These are phyloP conservation scores for Rhizopus delemar DNA, from an alignment of 371 early-diverging fungal species.

Conservation along the genomic window DNA sequence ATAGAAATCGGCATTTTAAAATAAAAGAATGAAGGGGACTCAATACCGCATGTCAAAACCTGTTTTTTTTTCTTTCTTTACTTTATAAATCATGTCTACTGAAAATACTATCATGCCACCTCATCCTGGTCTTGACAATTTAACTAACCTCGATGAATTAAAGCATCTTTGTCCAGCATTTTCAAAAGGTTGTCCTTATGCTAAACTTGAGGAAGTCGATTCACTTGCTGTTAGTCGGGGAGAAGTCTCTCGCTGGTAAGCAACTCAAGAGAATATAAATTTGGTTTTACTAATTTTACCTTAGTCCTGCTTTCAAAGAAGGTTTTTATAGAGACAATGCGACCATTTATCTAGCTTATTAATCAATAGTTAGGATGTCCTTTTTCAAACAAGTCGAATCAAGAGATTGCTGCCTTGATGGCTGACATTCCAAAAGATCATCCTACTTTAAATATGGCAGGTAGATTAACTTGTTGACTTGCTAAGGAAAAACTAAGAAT, in stretches of 20 bases:
- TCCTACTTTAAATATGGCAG: conserved; percentile 39
- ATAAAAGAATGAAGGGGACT: neutral
- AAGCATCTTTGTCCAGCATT: conserved; percentile 55
- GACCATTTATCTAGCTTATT: neutral
- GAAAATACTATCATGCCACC: conserved; percentile 25
- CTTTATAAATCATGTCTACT: neutral
- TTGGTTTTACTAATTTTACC: neutral
- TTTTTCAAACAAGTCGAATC: conserved; percentile 40
- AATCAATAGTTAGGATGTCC: conserved; percentile 39
- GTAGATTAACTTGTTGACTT: conserved; percentile 13
- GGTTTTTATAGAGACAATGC: conserved; percentile 26
- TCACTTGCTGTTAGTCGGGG: conserved; percentile 32
- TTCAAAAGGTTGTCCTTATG: conserved; percentile 51
- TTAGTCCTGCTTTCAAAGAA: conserved; percentile 51
- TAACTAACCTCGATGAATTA: conserved; percentile 38
- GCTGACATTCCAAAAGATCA: conserved; percentile 42
- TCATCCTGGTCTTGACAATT: conserved; percentile 46
- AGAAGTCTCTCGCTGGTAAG: conserved; percentile 49
- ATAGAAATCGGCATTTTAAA: conserved; percentile 7
- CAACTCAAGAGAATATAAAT: neutral
- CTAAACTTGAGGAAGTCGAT: conserved; percentile 40
- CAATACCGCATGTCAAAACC: neutral
- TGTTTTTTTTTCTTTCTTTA: neutral
- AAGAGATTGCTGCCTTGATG: conserved; percentile 39
- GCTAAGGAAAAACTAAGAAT: neutral